Conservation (phyloP, 2,329 filamentous ascomycete species). For the Venturiaceae sp. region DNA sequence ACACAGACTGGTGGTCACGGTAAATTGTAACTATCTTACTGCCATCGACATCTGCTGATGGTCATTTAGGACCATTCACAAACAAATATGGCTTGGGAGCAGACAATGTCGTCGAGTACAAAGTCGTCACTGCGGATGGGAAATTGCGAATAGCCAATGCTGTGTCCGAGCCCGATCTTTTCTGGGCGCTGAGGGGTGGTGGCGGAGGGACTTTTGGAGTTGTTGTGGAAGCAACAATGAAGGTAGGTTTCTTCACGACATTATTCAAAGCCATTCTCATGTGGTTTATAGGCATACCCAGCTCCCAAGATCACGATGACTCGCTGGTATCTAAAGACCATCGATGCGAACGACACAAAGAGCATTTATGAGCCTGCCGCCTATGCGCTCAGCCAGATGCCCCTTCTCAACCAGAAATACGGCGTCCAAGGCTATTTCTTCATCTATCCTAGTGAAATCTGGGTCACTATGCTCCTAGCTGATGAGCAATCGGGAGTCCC, state of each 20-base stretch:
- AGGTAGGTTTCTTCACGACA: constrained; percentile 11
- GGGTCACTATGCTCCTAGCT: not conserved
- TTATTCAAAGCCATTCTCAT: not conserved
- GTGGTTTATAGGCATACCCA: constrained; percentile 14
- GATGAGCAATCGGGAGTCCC: not conserved
- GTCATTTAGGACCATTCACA: not conserved
- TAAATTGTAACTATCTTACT: too few species aligned
- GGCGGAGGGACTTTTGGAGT: constrained; percentile 19
- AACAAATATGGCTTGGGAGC: constrained; percentile 17
- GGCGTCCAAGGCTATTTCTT: constrained; percentile 2
- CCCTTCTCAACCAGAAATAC: not conserved
- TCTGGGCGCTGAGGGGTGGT: constrained; percentile 9
- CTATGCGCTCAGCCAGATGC: not conserved
- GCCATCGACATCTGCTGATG: too few species aligned
- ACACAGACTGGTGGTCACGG: too few species aligned
- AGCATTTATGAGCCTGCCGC: constrained; percentile 3
- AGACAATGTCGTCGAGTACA: constrained; percentile 17
- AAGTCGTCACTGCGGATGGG: constrained; percentile 21
- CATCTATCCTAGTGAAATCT: not conserved
- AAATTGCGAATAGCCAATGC: constrained; percentile 5
- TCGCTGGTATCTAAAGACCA: not conserved
- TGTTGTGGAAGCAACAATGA: constrained; percentile 19
- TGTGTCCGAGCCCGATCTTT: not conserved
- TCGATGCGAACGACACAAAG: not conserved
- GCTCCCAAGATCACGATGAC: not conserved